Evolutionary conservation across 768 basidiomycete genomes (phyloP).

Genomic region (Hebeloma cylindrosporum): DNA sequence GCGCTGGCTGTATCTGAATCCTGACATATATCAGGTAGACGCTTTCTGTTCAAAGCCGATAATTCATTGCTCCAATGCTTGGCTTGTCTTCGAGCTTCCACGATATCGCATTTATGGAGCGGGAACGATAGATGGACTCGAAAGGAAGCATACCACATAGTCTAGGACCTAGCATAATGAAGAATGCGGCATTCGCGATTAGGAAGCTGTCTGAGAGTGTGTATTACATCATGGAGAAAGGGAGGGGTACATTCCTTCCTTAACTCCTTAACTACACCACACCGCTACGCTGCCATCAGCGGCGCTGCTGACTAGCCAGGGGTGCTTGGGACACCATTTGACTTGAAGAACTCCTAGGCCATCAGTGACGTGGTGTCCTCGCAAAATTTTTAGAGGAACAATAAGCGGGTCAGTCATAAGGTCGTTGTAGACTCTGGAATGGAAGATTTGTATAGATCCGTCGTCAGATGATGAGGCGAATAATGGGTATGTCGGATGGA

Average conservation of each 20-base stretch:
- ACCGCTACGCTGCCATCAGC: conserved; percentile 87
- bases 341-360: conserved; percentile 91
- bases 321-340: conserved; percentile 84
- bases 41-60: too few relatives aligned
- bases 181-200: too few relatives aligned
- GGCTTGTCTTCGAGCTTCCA: not conserved
- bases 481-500: conserved; percentile 92
- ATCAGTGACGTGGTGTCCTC: conserved; percentile 84
- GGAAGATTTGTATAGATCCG: conserved; percentile 96
- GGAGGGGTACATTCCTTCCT: conserved; percentile 4
- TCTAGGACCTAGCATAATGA: not conserved
- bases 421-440: conserved; percentile 91
- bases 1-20: too few relatives aligned
- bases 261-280: conserved; percentile 74
- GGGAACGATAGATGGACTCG: not conserved
- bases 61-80: too few relatives aligned
- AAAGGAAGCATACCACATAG: not conserved
- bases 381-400: conserved; percentile 93
- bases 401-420: conserved; percentile 97
- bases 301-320: conserved; percentile 91
- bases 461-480: conserved; percentile 98
- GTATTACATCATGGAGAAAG: not conserved
- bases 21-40: too few relatives aligned
- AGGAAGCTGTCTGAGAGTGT: too few relatives aligned
- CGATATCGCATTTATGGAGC: not conserved